A percentile compares a stretch with the other conserved stretches of the same genome.
phyloP scores from a whole-genome alignment of 805 yeast species.

The Candida montana region DNA sequence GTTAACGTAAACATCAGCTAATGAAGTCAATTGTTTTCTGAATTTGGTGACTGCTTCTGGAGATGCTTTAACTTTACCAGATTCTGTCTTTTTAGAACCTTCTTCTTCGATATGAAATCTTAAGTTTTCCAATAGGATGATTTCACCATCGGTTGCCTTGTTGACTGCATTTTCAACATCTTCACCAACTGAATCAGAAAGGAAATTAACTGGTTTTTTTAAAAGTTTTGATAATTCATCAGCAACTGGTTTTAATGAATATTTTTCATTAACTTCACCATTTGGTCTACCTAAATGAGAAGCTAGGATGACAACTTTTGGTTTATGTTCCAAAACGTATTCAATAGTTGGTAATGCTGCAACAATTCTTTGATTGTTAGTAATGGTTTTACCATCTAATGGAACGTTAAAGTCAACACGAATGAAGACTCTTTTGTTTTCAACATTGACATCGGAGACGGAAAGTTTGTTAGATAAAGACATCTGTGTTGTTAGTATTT shows the following conservation, averaged over 20 bases:
- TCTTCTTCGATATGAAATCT: slow-evolving; percentile 98
- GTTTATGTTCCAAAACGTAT: slow-evolving; percentile 86
- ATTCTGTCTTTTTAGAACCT: slow-evolving; percentile 87
- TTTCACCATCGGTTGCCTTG: slow-evolving; percentile 69
- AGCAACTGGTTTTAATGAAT: slow-evolving; percentile 91
- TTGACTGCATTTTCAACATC: slow-evolving; percentile 80
- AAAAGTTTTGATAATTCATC: slow-evolving; percentile 79
- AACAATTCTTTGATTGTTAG: slow-evolving; percentile 99
- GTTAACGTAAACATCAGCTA: slow-evolving; percentile 96
- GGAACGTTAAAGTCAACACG: slow-evolving; percentile 97
- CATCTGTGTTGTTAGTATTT: too few species aligned
- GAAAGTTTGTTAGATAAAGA: slow-evolving; percentile 91
- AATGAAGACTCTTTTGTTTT: slow-evolving; percentile 94
- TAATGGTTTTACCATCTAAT: slow-evolving; percentile 91
- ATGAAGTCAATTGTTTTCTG: slow-evolving; percentile 83
- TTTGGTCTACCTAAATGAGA: slow-evolving; percentile 99
- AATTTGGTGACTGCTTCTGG: slow-evolving; percentile 77
- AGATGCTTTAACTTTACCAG: slow-evolving; percentile 90
- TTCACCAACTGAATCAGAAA: slow-evolving; percentile 87
- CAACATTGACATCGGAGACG: slow-evolving; percentile 82
- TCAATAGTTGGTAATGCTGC: slow-evolving; percentile 99
- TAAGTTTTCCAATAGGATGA: slow-evolving; percentile 91
- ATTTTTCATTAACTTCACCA: slow-evolving; percentile 82
- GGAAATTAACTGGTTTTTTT: slow-evolving; percentile 70
- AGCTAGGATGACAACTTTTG: slow-evolving; percentile 88